phyloP scores from a whole-genome alignment of 2,329 filamentous ascomycete species.

The Hypoxylon sp. region DNA sequence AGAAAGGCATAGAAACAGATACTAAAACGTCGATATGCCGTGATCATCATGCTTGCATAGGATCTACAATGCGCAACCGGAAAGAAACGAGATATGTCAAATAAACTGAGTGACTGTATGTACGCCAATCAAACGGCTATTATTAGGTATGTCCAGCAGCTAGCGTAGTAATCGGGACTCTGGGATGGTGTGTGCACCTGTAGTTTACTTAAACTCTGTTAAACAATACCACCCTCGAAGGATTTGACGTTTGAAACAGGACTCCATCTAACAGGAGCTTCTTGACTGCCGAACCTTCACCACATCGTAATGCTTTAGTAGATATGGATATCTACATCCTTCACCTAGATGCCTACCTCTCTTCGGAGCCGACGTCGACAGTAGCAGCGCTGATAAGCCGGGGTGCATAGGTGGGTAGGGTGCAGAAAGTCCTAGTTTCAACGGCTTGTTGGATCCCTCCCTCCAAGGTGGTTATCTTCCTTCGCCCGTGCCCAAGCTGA shows the following conservation, averaged over 20 bases:
- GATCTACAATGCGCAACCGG: constrained; percentile 27
- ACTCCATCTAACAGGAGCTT: constrained; percentile 13
- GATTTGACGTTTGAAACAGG: constrained; percentile 37
- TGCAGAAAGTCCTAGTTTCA: constrained; percentile 1
- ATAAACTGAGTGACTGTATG: constrained; percentile 4
- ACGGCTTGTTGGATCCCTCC: background rate
- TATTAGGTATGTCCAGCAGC: constrained; percentile 11
- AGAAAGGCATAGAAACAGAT: constrained; percentile 23
- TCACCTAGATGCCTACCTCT: background rate
- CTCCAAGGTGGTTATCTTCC: background rate
- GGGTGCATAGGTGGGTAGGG: background rate
- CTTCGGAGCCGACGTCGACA: constrained; percentile 7
- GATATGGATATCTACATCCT: background rate
- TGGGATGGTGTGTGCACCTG: constrained; percentile 8
- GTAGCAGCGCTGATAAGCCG: background rate
- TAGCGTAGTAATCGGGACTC: constrained; percentile 34
- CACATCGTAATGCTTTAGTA: constrained; percentile 9
- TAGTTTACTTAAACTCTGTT: constrained; percentile 22
- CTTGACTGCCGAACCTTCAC: constrained; percentile 15
- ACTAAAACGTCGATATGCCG: constrained; percentile 20
- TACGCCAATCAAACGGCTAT: constrained; percentile 25
- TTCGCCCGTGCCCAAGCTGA: background rate
- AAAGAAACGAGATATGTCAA: constrained; percentile 20
- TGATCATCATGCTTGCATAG: constrained; percentile 22
- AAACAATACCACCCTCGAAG: constrained; percentile 29